Conservation (phyloP, 129 eudicot genomes). For the Arctium minus region DNA sequence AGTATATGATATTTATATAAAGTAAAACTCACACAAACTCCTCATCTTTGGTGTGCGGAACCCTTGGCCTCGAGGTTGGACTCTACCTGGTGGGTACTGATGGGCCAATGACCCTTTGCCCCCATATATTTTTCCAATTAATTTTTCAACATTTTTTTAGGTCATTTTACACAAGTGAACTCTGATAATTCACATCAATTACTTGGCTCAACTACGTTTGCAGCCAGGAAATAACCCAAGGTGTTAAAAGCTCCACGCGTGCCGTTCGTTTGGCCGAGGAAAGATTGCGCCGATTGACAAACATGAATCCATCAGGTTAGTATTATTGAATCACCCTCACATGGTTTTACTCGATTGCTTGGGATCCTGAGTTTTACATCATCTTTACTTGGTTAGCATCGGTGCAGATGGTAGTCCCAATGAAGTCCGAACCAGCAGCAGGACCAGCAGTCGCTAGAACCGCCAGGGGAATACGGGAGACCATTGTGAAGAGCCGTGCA, state of each 20-base stretch:
- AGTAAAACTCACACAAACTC: neutral
- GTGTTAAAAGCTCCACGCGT: conserved; percentile 88
- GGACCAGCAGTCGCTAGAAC: conserved; percentile 74
- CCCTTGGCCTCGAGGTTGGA: neutral
- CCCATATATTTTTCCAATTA: neutral
- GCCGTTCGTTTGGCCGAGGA: conserved; percentile 89
- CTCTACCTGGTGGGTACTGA: neutral
- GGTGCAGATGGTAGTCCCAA: conserved; percentile 64
- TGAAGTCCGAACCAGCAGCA: conserved; percentile 24
- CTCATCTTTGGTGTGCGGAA: neutral
- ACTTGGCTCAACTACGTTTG: neutral
- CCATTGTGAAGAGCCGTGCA: conserved; percentile 66
- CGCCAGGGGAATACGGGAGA: conserved; percentile 71
- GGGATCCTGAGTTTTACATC: conserved; percentile 46
- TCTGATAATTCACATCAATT: neutral
- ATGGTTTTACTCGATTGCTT: neutral
- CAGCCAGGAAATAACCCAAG: conserved; percentile 88
- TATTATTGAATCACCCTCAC: neutral
- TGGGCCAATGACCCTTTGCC: neutral
- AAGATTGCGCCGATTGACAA: conserved; percentile 56
- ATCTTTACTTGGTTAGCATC: conserved; percentile 75
- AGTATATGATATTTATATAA: no score
- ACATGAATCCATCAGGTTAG: conserved; percentile 58
- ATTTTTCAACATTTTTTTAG: no score
- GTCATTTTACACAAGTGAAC: neutral